These are phyloP conservation scores for Malus hybrid DNA, from an alignment of 331 rosid species.

Conservation along the genomic window DNA sequence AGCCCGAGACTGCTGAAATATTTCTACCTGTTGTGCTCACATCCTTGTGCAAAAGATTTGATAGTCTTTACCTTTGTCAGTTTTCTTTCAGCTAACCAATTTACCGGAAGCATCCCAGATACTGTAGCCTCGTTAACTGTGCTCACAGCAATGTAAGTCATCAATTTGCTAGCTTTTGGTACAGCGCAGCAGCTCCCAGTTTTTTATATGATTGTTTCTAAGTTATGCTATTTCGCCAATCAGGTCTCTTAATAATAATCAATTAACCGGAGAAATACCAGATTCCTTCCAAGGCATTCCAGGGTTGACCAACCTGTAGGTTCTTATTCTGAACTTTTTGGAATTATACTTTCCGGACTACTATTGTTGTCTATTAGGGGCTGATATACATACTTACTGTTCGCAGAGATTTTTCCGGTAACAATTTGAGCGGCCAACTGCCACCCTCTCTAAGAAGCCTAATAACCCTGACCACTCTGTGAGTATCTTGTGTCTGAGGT, in stretches of 20 bases:
- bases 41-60: slow-evolving; percentile 25
- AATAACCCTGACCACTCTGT: slow-evolving; percentile 64
- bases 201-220: slow-evolving; percentile 4
- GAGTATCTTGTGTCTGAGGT: slow-evolving; percentile 36
- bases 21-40: slow-evolving; percentile 4
- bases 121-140: slow-evolving; percentile 55
- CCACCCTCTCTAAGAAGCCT: slow-evolving; percentile 60
- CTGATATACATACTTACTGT: slow-evolving; percentile 10
- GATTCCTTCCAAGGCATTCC: slow-evolving; percentile 54
- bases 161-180: not conserved
- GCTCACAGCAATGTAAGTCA: slow-evolving; percentile 59
- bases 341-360: not conserved
- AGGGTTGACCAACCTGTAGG: slow-evolving; percentile 71
- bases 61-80: slow-evolving; percentile 47
- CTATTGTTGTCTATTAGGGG: not conserved
- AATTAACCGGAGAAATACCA: slow-evolving; percentile 73
- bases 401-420: slow-evolving; percentile 76
- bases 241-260: slow-evolving; percentile 83
- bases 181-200: not conserved
- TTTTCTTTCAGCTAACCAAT: slow-evolving; percentile 82
- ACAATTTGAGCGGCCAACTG: slow-evolving; percentile 74
- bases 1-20: not conserved
- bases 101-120: slow-evolving; percentile 71
- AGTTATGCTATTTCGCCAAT: slow-evolving; percentile 15
- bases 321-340: slow-evolving; percentile 17